Conservation (phyloP, 345 rosid genomes). For the Camelina hispida region DNA sequence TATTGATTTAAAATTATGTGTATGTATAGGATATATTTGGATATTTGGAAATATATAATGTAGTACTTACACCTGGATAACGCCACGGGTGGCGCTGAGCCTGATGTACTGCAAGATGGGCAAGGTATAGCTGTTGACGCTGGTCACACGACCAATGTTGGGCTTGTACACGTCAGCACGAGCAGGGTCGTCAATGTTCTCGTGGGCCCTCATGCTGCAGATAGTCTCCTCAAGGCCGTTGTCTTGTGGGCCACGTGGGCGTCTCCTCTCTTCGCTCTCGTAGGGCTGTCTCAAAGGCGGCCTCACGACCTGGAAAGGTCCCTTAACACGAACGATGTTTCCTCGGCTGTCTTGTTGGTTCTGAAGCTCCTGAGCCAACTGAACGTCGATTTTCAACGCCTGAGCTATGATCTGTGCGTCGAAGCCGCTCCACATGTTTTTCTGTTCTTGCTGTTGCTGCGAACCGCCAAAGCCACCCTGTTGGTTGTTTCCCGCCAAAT, state of each 20-base stretch:
- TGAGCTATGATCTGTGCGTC: conserved; percentile 59
- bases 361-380: conserved; percentile 56
- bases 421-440: conserved; percentile 53
- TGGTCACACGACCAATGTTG: conserved; percentile 57
- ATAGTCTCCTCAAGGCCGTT: conserved; percentile 82
- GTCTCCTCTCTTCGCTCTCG: conserved; percentile 46
- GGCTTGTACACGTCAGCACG: conserved; percentile 66
- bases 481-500: conserved; percentile 70
- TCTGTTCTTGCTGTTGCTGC: conserved; percentile 19
- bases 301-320: conserved; percentile 52
- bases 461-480: conserved; percentile 39
- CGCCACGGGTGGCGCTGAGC: conserved; percentile 65
- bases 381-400: conserved; percentile 57
- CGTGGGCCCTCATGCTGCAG: conserved; percentile 64
- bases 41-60: not conserved
- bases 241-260: conserved; percentile 34
- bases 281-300: conserved; percentile 50
- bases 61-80: conserved; percentile 38
- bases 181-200: conserved; percentile 66
- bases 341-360: conserved; percentile 55
- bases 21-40: too few relatives aligned
- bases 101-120: conserved; percentile 59
- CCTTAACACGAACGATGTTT: conserved; percentile 61
- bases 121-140: conserved; percentile 63
- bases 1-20: too few relatives aligned